Base-by-base conservation (phyloP, 495 filamentous ascomycete species). In the Penicillium cosmopolitanum region DNA sequence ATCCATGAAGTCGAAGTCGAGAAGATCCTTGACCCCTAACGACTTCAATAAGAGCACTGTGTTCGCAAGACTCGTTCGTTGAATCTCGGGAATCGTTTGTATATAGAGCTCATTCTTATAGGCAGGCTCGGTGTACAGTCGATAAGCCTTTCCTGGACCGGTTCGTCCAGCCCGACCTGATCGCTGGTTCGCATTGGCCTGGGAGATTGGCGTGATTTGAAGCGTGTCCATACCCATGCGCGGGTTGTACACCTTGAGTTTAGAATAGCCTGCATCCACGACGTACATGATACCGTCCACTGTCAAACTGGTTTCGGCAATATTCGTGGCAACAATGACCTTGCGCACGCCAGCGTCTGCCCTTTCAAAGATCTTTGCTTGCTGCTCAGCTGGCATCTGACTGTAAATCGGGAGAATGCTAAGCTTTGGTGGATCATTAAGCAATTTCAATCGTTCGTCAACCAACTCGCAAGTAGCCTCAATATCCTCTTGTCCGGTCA, bases 201-300 rank as follows among this genome's bases (percentile, higher is more conserved):
- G 96, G 3, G 93, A 97, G 34, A 99, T 96, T 5, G 96, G 96
- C 4, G 96, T 99, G 58, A 99, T 97, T 66, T 98, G 95, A 13
- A 99, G 83, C 1, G 94, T 96, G 63, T 99, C 95, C 96, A 99
- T 99, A 55, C 96, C 93, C 95, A 99, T 97, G 28, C 90, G 85
- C 5, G 96, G 93, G 66, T 99, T 98, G 77, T 98, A 99, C 12
- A 98, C 96, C 68, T 99, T 99, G 56, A 99, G 80, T 74, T 99
- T 99, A 0, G 92, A 96, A 73, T 90, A 99, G 1, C 96, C 96
- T 6, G 90, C 87, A 69, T 99, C 96, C 35, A 99, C 93, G 53
- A 99, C 96, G 66, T 94, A 99, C 93, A 98, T 97, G 66, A 99
- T 98, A 59, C 96, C 96, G 64, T 99, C 96, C 10, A 99, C 96